Base-by-base conservation (phyloP, 225 moss, liverwort and hornwort species). In the Pseudoscleropodium purum region DNA sequence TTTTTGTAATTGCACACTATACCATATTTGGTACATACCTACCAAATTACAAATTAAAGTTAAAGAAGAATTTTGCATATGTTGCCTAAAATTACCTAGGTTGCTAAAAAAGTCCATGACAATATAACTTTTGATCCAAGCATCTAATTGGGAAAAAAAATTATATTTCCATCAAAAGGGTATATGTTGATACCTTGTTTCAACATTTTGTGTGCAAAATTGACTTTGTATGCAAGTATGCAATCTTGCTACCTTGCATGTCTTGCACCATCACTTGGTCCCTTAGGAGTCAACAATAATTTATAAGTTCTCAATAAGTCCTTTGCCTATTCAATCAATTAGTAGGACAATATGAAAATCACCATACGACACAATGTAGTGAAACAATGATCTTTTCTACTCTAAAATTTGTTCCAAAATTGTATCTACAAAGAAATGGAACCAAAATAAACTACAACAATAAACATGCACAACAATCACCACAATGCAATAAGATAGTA, bases 301-400 rank as follows among this genome's bases (percentile, higher is more conserved):
- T 57, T 56, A 70, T 24, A 13, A 39, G 70, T 25, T 4, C n/a
- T n/a, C n/a, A n/a, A n/a, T n/a, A n/a, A n/a, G n/a, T n/a, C n/a
- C 3, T 41, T 70, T 25, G 14, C 70, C 25, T 41, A 8, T 25
- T n/a, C n/a, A n/a, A n/a, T 14, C 4, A 70, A 0, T 70, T 39
- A 70, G 25, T 1, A 70, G 0, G 5, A 70, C 5, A 14, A 41
- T 39, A 26, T 25, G 4, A 70, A 0, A 70, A 8, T 70, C 8
- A 3, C 41, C 5, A 41, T 4, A 0, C 2, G 2, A 39, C 4
- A 0, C 2, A 70, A 70, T 41, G 14, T 41, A 8, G 5, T 41
- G 8, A 41, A 41, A 13, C 15, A 70, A 70, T 41, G 39, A 39
- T 70, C 24, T 25, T 24, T 4, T 13, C 13, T 39, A 37, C 2